Percentiles rank a stretch among this genome's conserved stretches.
phyloP scores from a whole-genome alignment of 306 rosid species.

The Prunus campanulata region DNA sequence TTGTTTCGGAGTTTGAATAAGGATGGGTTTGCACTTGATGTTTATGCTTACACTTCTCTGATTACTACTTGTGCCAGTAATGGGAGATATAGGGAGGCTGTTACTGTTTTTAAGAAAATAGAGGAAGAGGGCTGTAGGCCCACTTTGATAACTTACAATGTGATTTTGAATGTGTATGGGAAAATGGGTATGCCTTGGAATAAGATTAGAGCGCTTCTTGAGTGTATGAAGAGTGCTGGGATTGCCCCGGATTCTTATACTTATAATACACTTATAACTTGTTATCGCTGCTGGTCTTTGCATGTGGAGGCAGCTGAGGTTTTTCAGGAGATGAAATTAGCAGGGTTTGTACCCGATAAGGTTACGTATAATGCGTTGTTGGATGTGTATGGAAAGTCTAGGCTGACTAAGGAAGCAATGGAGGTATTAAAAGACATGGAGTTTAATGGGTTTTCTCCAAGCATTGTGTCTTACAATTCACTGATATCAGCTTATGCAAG shows the following conservation, averaged over 20 bases:
- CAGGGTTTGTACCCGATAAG: slow-evolving; percentile 65
- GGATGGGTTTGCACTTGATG: slow-evolving; percentile 49
- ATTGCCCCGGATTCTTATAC: slow-evolving; percentile 76
- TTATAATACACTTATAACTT: slow-evolving; percentile 72
- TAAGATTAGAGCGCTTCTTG: slow-evolving; percentile 46
- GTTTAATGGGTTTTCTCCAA: slow-evolving; percentile 54
- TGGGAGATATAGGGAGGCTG: slow-evolving; percentile 67
- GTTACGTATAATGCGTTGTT: slow-evolving; percentile 77
- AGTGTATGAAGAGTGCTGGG: slow-evolving; percentile 53
- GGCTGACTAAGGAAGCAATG: slow-evolving; percentile 74
- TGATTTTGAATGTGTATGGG: slow-evolving; percentile 35
- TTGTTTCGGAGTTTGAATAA: slow-evolving; percentile 46
- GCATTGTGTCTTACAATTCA: slow-evolving; percentile 69
- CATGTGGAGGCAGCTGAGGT: slow-evolving; percentile 58
- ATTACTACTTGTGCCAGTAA: slow-evolving; percentile 67
- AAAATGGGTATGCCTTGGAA: slow-evolving; percentile 93
- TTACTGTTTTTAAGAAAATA: no score
- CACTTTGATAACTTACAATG: no score
- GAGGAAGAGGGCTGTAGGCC: no score
- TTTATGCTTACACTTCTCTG: slow-evolving; percentile 39
- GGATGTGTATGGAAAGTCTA: slow-evolving; percentile 85
- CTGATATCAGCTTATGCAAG: slow-evolving; percentile 38
- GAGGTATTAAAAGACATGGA: slow-evolving; percentile 82
- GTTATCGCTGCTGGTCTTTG: slow-evolving; percentile 73
- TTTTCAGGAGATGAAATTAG: slow-evolving; percentile 56